phyloP scores from a whole-genome alignment of 2,329 filamentous ascomycete genomes.

The Periconia sp. region DNA sequence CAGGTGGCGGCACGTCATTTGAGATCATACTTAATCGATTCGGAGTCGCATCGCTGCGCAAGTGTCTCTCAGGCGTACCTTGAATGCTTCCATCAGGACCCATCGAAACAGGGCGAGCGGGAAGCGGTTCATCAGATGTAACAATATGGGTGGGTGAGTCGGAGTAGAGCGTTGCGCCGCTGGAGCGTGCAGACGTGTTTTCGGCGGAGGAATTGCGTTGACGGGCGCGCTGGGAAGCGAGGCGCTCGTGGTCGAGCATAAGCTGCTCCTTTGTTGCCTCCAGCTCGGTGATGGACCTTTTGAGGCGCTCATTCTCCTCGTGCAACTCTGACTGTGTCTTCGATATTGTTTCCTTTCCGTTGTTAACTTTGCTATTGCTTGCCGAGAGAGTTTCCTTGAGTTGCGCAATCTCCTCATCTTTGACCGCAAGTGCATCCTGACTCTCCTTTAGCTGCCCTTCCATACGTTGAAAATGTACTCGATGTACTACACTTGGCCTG shows the following conservation, averaged over 20 bases:
- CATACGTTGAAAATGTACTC: slow-evolving; percentile 41
- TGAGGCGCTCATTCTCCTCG: slow-evolving; percentile 34
- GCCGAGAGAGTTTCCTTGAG: slow-evolving; percentile 19
- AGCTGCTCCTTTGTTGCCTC: slow-evolving; percentile 37
- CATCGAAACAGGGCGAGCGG: slow-evolving; percentile 5
- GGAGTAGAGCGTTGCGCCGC: slow-evolving; percentile 38
- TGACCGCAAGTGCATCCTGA: slow-evolving; percentile 23
- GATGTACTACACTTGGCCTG: slow-evolving; percentile 39
- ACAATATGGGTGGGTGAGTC: slow-evolving; percentile 15
- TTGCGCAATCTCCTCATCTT: slow-evolving; percentile 27
- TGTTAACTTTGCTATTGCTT: slow-evolving; percentile 26
- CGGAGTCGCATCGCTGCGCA: slow-evolving; percentile 17
- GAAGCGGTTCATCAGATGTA: slow-evolving; percentile 17
- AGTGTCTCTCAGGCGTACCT: slow-evolving; percentile 20
- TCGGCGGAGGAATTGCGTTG: slow-evolving; percentile 28
- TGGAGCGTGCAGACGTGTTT: slow-evolving; percentile 34
- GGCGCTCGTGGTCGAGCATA: slow-evolving; percentile 39
- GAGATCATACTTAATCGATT: slow-evolving; percentile 26
- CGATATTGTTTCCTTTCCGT: slow-evolving; percentile 22
- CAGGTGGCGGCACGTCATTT: slow-evolving; percentile 26
- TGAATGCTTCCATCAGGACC: slow-evolving; percentile 22
- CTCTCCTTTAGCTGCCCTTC: slow-evolving; percentile 38
- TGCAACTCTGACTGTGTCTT: slow-evolving; percentile 24
- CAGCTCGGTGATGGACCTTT: slow-evolving; percentile 27
- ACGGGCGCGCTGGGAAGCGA: slow-evolving; percentile 29